Percentiles rank a stretch among this genome's conserved stretches.
Conservation (phyloP, 2,329 filamentous ascomycete species). For the Pyrenochaeta sp. region DNA sequence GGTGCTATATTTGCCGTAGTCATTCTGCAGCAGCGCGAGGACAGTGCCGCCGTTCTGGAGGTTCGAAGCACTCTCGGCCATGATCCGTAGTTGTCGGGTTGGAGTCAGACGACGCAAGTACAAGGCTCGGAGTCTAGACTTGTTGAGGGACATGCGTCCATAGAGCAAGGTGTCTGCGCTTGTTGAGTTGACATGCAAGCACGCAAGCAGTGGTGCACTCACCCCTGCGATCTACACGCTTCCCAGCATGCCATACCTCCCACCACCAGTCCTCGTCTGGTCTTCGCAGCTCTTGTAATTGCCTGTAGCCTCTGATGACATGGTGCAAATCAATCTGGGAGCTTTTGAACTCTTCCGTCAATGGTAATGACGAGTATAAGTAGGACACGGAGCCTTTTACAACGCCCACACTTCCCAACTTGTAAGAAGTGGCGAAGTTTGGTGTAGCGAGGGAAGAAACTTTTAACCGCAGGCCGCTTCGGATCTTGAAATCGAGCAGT, state of each 20-base stretch:
- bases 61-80: constrained; percentile 75
- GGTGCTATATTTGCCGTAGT: constrained; percentile 84
- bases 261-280: constrained; percentile 60
- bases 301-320: constrained; percentile 82
- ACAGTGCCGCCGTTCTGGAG: constrained; percentile 79
- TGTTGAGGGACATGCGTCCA: constrained; percentile 81
- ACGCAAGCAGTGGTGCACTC: constrained; percentile 17
- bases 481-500: constrained; percentile 87
- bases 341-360: constrained; percentile 73
- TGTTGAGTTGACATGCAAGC: constrained; percentile 25
- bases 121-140: constrained; percentile 84
- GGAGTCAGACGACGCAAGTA: constrained; percentile 81
- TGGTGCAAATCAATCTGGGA: constrained; percentile 77
- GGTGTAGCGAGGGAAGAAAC: constrained; percentile 90
- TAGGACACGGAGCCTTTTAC: constrained; percentile 98
- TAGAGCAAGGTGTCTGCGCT: constrained; percentile 69
- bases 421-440: constrained; percentile 94
- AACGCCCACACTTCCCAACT: constrained; percentile 84
- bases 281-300: constrained; percentile 70
- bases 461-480: constrained; percentile 81
- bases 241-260: constrained; percentile 62
- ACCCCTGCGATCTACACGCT: constrained; percentile 59
- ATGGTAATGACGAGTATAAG: constrained; percentile 86
- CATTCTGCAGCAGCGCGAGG: constrained; percentile 77
- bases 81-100: constrained; percentile 79